Base-by-base conservation (phyloP, 129 eudicot species). In the Escallonia herrerae region DNA sequence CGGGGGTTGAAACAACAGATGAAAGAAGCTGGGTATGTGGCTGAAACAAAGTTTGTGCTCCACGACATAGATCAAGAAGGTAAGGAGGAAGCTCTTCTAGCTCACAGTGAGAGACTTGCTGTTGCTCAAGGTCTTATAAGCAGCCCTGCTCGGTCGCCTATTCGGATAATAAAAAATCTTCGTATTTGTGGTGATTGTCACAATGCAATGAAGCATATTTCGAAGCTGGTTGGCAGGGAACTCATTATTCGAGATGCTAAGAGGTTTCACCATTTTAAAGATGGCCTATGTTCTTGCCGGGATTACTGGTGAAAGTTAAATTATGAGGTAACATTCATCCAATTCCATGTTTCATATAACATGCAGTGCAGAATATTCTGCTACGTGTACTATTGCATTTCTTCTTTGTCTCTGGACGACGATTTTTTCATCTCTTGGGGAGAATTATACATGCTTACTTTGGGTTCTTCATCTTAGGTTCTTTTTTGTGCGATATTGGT, bases 91-190 rank as follows among this genome's bases (percentile, higher is more conserved):
- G 80, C 80, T n/a, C 74, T 79, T 65, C 65, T 79, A 15, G 66
- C 76, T 42, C 83, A 79, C 58, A 79, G 83, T n/a, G 83, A 79
- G 65, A 79, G 83, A 13, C 80, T 79, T 40, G 83, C 83, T 13
- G 70, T 60, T 65, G 75, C 83, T 54, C 75, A 65, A 40, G 80
- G 73, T 13, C 62, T 79, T 40, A 57, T 79, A 50, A 79, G 47
- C 40, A 74, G 76, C 47, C 65, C 83, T 5, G 80, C 80, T 38
- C 83, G 83, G 37, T 42, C 72, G 8, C 59, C 68, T 13, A 59
- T 79, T 10, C 79, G 83, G 44, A 74, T 79, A 40, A 74, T 79
- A 14, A 79, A 79, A 53, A 79, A 79, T 54, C 79, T 79, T 2
- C 83, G 79, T 22, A 79, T 69, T 58, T 79, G 83, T 53, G 83